Evolutionary conservation across 2,329 filamentous ascomycete species (phyloP), one percentile per base, ranked within the genome.

Genomic region (Alternaria gaisen): DNA sequence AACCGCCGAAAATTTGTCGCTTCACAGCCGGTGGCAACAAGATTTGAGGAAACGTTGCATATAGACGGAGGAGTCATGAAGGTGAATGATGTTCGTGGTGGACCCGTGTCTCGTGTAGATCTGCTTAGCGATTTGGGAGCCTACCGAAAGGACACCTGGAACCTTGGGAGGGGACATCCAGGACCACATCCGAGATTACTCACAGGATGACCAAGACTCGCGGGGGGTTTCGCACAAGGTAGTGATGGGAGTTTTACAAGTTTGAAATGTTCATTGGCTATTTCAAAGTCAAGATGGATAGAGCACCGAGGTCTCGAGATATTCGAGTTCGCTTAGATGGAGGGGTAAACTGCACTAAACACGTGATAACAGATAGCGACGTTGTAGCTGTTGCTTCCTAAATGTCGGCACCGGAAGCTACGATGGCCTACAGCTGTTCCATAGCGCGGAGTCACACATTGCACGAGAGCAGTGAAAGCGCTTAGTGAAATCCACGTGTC

Each of bases 401-500:
- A 41, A 36, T 9, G 16, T 7, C 18, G 28, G 24, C 24, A 24
- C 38, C 36, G 44, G 40, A 36, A 46, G 18, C 30, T 44, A 40
- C 53, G 7, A 18, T 28, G 56, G 55, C 42, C 46, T 56, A 52
- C 51, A 44, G n/a, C 40, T 26, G 1, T 10, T 24, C 54, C 64
- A 65, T 58, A 56, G 46, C 52, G n/a, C 22, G n/a, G 47, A 59
- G 61, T 58, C 53, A 30, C 44, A 24, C 12, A 30, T 18, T 16
- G 4, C 38, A 51, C 47, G 4, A 51, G 22, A 5, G 44, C 53
- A 28, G 12, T 48, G 30, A 28, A 32, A 41, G 5, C 24, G 38
- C 58, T 52, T 36, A 64, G 22, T 22, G 30, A 64, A 68, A 60
- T 68, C 71, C 68, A 75, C 73, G 73, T 75, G 72, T 75, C 70